phyloP scores from a whole-genome alignment of 164 flowering plant genomes.

The Nymphaea colorata region DNA sequence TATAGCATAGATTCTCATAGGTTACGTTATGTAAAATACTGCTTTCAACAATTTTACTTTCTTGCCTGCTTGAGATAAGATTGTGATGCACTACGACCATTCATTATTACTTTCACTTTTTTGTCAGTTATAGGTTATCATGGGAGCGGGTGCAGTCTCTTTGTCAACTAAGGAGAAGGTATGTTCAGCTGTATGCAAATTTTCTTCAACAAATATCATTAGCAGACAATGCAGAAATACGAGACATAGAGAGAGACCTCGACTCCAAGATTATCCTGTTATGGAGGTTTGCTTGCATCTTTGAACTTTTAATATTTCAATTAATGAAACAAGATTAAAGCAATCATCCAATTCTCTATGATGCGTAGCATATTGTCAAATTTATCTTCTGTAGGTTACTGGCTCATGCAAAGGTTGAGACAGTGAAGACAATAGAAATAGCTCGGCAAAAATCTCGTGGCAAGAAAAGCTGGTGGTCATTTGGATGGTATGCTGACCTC shows the following conservation, averaged over 20 bases:
- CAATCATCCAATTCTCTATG: no score
- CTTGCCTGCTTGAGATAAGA: no score
- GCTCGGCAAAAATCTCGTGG: slow-evolving; percentile 47
- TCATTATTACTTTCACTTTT: no score
- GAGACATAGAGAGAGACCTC: slow-evolving; percentile 83
- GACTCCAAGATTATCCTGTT: slow-evolving; percentile 89
- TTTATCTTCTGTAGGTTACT: slow-evolving; percentile 51
- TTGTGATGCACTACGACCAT: no score
- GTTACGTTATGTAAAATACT: no score
- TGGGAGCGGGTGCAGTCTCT: slow-evolving; percentile 76
- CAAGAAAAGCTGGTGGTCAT: slow-evolving; percentile 84
- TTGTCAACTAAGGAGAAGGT: slow-evolving; percentile 79
- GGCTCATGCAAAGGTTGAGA: slow-evolving; percentile 96
- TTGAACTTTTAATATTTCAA: no score
- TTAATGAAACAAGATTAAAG: no score
- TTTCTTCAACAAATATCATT: slow-evolving; percentile 48
- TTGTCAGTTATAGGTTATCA: slow-evolving; percentile 68
- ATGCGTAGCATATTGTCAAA: no score
- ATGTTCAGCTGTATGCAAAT: slow-evolving; percentile 77
- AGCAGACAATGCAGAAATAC: slow-evolving; percentile 33
- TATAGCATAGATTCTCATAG: no score
- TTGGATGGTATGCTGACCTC: slow-evolving; percentile 47
- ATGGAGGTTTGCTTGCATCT: slow-evolving; percentile 59
- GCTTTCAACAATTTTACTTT: no score
- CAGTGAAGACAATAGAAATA: slow-evolving; percentile 80